phyloP scores from a whole-genome alignment of 2,329 filamentous ascomycete species.

The Neospermospora avenae region DNA sequence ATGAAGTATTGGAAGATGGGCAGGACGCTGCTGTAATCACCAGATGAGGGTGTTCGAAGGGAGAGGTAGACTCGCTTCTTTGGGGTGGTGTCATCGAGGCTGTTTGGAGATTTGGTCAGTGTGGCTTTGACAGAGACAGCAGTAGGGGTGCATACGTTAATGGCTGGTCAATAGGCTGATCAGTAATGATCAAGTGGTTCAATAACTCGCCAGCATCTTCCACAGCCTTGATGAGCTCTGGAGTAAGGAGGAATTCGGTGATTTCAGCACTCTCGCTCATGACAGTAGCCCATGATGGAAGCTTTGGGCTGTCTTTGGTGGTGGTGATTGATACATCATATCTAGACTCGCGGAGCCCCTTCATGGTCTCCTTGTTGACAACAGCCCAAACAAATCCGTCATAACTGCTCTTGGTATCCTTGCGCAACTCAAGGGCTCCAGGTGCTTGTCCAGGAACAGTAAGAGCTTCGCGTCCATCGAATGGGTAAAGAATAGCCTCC shows the following conservation, averaged over 20 bases:
- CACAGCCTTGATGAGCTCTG: constrained; percentile 80
- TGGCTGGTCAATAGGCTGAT: constrained; percentile 86
- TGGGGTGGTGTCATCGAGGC: constrained; percentile 76
- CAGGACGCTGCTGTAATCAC: constrained; percentile 62
- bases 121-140: background rate
- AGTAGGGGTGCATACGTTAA: constrained; percentile 59
- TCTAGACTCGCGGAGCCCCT: constrained; percentile 81
- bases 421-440: constrained; percentile 54
- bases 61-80: constrained; percentile 85
- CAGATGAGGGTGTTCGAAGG: constrained; percentile 62
- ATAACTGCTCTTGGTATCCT: constrained; percentile 63
- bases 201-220: constrained; percentile 74
- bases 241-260: constrained; percentile 79
- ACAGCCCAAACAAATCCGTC: constrained; percentile 94
- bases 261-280: constrained; percentile 98
- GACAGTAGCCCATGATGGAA: constrained; percentile 84
- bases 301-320: constrained; percentile 88
- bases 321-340: constrained; percentile 92
- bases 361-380: constrained; percentile 95
- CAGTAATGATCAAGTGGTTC: constrained; percentile 84
- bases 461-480: constrained; percentile 85
- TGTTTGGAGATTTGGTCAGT: constrained; percentile 38
- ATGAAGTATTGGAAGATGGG: constrained; percentile 80
- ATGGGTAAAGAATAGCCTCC: constrained; percentile 78
- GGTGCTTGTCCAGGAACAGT: constrained; percentile 64